Conservation (phyloP, 2,329 filamentous ascomycete genomes). For the Thelonectria discophora region DNA sequence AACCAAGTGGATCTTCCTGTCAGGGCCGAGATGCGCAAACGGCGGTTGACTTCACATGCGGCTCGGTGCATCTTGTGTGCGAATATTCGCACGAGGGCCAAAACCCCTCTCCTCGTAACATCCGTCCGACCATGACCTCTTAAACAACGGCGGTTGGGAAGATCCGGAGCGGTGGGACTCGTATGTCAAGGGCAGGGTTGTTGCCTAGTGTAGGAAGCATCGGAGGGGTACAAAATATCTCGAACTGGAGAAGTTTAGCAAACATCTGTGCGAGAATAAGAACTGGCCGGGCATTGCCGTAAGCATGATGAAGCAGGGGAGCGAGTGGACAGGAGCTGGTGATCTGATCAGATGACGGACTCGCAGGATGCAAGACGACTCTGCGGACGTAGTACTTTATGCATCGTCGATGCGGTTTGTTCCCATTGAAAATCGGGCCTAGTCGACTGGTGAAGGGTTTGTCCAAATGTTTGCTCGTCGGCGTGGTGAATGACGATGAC, state of each 20-base stretch:
- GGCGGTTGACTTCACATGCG: conserved; percentile 37
- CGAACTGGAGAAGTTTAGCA: not conserved
- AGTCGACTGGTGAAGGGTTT: conserved; percentile 6
- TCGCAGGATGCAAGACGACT: not conserved
- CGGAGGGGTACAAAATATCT: conserved; percentile 2
- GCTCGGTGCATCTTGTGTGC: not conserved
- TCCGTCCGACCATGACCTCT: conserved; percentile 2
- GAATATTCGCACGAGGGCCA: conserved; percentile 6
- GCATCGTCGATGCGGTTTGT: not conserved
- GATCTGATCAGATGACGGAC: too few relatives aligned
- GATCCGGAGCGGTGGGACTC: conserved; percentile 7
- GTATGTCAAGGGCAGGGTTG: not conserved
- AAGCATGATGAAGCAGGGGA: not conserved
- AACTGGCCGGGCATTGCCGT: not conserved
- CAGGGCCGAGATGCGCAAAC: conserved; percentile 39
- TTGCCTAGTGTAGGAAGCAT: conserved; percentile 3
- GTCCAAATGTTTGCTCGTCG: not conserved
- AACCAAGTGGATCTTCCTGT: conserved; percentile 40
- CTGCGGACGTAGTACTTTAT: not conserved
- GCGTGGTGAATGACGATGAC: conserved; percentile 11
- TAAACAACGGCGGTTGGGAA: conserved; percentile 10
- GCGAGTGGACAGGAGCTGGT: too few relatives aligned
- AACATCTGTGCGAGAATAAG: not conserved
- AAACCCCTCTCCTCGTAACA: not conserved
- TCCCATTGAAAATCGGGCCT: not conserved